A percentile compares a stretch with the other conserved stretches of the same genome.
Conservation (phyloP, 1,284 basidiomycete species). For the Cryptococcus jaspeensis region DNA sequence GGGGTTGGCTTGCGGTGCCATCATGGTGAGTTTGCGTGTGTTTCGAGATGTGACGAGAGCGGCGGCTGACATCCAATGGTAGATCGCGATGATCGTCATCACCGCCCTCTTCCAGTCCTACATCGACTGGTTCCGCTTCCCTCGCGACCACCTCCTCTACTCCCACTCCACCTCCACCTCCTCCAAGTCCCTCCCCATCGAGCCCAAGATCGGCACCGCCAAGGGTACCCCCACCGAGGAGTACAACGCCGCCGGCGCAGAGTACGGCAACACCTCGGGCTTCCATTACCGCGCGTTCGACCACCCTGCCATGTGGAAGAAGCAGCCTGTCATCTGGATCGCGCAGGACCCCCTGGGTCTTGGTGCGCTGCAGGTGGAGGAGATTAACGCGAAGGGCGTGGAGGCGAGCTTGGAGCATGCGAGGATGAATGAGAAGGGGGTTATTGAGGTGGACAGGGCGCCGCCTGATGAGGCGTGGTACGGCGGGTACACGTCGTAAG, state of each 20-base stretch:
- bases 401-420: constrained; percentile 47
- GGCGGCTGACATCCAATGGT: neutral
- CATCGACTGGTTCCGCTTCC: constrained; percentile 47
- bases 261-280: constrained; percentile 43
- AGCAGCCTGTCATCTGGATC: constrained; percentile 50
- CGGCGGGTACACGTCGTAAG: constrained; percentile 24
- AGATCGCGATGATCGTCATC: constrained; percentile 36
- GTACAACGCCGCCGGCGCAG: constrained; percentile 29
- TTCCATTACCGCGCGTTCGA: constrained; percentile 47
- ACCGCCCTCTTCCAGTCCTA: constrained; percentile 44
- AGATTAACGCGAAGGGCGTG: constrained; percentile 44
- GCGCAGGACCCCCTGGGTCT: constrained; percentile 49
- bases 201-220: constrained; percentile 22
- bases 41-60: neutral
- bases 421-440: constrained; percentile 46
- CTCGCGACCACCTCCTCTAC: constrained; percentile 35
- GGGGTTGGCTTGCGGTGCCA: constrained; percentile 46
- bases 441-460: constrained; percentile 38
- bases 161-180: constrained; percentile 28
- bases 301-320: constrained; percentile 52
- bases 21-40: constrained; percentile 35
- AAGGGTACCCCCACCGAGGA: constrained; percentile 21
- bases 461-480: constrained; percentile 49
- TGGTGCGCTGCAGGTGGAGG: constrained; percentile 42
- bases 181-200: constrained; percentile 8